Evolutionary conservation across 164 flowering plant species (phyloP).

Genomic region (Nymphaea colorata): DNA sequence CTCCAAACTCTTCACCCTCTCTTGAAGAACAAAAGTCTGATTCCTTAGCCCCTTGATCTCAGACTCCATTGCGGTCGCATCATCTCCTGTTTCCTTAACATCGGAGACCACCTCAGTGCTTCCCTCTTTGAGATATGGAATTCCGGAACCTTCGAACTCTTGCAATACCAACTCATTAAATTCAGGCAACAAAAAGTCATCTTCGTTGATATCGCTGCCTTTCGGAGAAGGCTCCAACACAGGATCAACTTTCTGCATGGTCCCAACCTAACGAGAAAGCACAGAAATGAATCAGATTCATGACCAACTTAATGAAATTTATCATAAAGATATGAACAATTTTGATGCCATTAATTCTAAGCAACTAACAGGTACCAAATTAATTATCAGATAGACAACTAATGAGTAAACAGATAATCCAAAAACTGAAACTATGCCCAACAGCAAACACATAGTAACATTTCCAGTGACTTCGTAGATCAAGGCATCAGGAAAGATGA

Average conservation of each 20-base stretch:
- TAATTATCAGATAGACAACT: neutral
- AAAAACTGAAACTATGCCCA: neutral
- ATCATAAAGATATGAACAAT: neutral
- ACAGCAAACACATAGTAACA: no score
- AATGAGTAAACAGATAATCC: neutral
- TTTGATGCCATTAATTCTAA: neutral
- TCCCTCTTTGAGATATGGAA: constrained; percentile 21
- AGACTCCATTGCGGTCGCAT: constrained; percentile 26
- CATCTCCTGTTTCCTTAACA: neutral
- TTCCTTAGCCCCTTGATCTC: constrained; percentile 42
- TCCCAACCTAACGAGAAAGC: neutral
- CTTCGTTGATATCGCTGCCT: constrained; percentile 20
- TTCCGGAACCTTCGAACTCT: constrained; percentile 26
- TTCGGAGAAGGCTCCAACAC: neutral
- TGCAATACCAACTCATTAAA: constrained; percentile 37
- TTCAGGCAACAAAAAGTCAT: constrained; percentile 46
- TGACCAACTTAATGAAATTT: neutral
- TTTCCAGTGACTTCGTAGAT: neutral
- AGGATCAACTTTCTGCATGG: neutral
- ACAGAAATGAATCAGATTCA: neutral
- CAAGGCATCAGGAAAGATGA: neutral
- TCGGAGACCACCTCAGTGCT: constrained; percentile 10
- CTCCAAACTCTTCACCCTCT: constrained; percentile 70
- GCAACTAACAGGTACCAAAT: neutral
- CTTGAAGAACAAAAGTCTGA: constrained; percentile 42